These are phyloP conservation scores for Colletotrichum euphorbiae DNA, from an alignment of 2,329 filamentous ascomycete species.

Conservation along the genomic window DNA sequence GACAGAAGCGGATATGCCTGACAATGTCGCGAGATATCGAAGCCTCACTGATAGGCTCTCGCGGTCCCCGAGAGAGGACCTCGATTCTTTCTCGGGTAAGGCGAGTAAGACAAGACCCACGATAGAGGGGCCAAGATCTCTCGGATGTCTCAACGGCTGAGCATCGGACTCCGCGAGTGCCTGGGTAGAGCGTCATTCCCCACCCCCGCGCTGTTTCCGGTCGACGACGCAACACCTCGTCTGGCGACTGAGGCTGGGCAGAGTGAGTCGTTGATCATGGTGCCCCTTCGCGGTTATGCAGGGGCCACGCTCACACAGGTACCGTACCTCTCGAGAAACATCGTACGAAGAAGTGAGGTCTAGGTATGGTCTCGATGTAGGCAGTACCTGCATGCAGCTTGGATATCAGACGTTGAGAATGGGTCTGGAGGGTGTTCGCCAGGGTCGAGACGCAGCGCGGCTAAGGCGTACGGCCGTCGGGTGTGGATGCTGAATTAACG, in stretches of 20 bases:
- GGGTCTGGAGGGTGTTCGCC: neutral
- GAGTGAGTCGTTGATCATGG: conserved; percentile 1
- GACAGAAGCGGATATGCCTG: conserved; percentile 11
- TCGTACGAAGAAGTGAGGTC: conserved; percentile 3
- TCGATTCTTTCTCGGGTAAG: conserved; percentile 21
- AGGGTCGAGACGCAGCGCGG: conserved; percentile 31
- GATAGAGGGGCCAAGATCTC: conserved; percentile 2
- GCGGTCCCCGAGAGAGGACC: conserved; percentile 5
- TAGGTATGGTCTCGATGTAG: conserved; percentile 4
- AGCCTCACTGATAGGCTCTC: neutral
- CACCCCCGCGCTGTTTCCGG: conserved; percentile 21
- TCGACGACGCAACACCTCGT: neutral
- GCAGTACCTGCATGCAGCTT: conserved; percentile 35
- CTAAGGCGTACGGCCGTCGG: conserved; percentile 15
- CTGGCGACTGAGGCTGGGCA: conserved; percentile 25
- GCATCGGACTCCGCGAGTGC: conserved; percentile 4
- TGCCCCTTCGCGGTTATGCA: conserved; percentile 24
- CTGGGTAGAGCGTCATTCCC: neutral
- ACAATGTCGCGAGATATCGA: conserved; percentile 1
- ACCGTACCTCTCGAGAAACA: conserved; percentile 1
- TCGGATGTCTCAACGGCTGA: conserved; percentile 1
- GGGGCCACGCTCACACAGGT: conserved; percentile 16
- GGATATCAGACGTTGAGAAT: conserved; percentile 21
- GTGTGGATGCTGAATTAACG: conserved; percentile 14
- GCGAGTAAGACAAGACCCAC: conserved; percentile 29